These are phyloP conservation scores for Saccharum hybrid DNA, from an alignment of 202 grass and related monocot species.

Conservation along the genomic window DNA sequence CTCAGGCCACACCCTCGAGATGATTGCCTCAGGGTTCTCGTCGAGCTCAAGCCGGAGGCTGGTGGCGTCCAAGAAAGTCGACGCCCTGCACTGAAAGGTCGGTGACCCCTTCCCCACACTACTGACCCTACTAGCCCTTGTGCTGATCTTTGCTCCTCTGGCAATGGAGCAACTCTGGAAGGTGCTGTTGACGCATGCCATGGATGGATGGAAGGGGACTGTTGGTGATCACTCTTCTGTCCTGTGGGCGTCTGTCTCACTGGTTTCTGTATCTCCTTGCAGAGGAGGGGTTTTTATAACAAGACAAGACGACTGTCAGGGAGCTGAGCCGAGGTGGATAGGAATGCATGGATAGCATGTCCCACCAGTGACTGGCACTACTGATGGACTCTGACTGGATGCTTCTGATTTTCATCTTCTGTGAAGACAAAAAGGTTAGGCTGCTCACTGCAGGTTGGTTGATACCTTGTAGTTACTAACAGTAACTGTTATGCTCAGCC, in stretches of 20 bases:
- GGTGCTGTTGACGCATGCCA: slow-evolving; percentile 57
- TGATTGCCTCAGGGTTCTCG: slow-evolving; percentile 90
- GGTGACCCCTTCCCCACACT: slow-evolving; percentile 27
- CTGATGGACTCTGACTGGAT: slow-evolving; percentile 32
- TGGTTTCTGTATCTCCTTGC: background rate
- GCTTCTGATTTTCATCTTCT: background rate
- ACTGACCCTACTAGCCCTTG: slow-evolving; percentile 18
- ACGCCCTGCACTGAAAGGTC: slow-evolving; percentile 49
- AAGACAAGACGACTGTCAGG: slow-evolving; percentile 29
- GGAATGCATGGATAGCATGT: slow-evolving; percentile 30
- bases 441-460: background rate
- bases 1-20: slow-evolving; percentile 87
- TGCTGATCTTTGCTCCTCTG: slow-evolving; percentile 32
- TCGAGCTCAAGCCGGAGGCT: slow-evolving; percentile 67
- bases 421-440: background rate
- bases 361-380: slow-evolving; percentile 34
- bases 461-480: background rate
- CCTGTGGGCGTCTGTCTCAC: background rate
- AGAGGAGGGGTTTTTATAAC: slow-evolving; percentile 36
- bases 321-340: slow-evolving; percentile 41
- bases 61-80: slow-evolving; percentile 51
- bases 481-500: background rate
- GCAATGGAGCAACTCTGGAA: slow-evolving; percentile 48
- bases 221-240: slow-evolving; percentile 11
- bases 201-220: slow-evolving; percentile 5